Conservation (phyloP, 768 basidiomycete species). For the Dioszegia hungarica region DNA sequence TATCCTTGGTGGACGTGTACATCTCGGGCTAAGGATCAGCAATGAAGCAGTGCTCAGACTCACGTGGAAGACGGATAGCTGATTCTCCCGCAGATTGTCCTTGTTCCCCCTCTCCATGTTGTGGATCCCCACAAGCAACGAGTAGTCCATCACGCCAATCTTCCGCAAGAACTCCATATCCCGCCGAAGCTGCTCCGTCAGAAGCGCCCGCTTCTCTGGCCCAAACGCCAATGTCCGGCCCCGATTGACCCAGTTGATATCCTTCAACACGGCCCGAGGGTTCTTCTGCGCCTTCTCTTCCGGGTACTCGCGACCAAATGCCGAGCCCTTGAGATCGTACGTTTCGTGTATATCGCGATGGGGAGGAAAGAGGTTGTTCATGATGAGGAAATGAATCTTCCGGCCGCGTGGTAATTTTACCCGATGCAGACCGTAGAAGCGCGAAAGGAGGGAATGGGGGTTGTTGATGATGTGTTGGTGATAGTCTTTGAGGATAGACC, state of each 20-base stretch:
- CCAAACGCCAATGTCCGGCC: constrained; percentile 77
- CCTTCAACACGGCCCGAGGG: constrained; percentile 85
- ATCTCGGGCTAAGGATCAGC: constrained; percentile 34
- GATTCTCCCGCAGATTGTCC: constrained; percentile 85
- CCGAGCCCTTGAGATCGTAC: constrained; percentile 92
- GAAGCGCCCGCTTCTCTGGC: constrained; percentile 84
- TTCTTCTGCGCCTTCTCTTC: constrained; percentile 75
- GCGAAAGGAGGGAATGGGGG: constrained; percentile 85
- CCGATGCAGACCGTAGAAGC: constrained; percentile 95
- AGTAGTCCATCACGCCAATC: constrained; percentile 93
- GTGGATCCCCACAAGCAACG: constrained; percentile 88
- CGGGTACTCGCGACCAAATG: constrained; percentile 78
- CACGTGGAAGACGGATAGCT: constrained; percentile 86
- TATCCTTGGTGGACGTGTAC: constrained; percentile 69
- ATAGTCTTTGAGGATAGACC: constrained; percentile 75
- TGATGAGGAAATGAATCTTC: constrained; percentile 99
- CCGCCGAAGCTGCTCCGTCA: constrained; percentile 83
- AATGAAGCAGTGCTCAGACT: constrained; percentile 61
- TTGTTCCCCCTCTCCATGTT: constrained; percentile 82
- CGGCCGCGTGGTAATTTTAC: constrained; percentile 89
- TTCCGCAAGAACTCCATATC: constrained; percentile 80
- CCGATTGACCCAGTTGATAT: constrained; percentile 91
- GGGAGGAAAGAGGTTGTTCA: constrained; percentile 98
- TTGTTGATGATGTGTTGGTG: constrained; percentile 79
- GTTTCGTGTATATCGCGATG: constrained; percentile 98